Evolutionary conservation across 768 basidiomycete genomes (phyloP).

Genomic region (Amanita thiersii): DNA sequence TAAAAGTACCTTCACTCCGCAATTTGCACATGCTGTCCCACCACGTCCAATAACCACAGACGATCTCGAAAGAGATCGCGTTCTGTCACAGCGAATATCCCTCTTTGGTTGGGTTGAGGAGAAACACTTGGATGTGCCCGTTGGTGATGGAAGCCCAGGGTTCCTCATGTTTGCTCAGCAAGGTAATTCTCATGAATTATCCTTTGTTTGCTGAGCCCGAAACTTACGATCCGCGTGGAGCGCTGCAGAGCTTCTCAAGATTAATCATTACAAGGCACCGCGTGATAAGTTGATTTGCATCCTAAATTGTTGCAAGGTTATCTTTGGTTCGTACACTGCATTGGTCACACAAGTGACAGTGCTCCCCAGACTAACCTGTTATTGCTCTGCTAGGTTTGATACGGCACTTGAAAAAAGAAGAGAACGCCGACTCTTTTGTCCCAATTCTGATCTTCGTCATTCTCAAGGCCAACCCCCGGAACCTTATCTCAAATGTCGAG

Average conservation of each 20-base stretch:
- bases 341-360: constrained; percentile 5
- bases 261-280: constrained; percentile 98
- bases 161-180: constrained; percentile 87
- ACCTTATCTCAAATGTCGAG: constrained; percentile 95
- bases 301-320: constrained; percentile 97
- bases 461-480: constrained; percentile 87
- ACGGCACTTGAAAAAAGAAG: constrained; percentile 75
- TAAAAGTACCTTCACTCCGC: constrained; percentile 86
- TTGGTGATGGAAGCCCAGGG: constrained; percentile 63
- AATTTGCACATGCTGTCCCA: constrained; percentile 55
- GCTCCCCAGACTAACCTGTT: constrained; percentile 3
- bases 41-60: constrained; percentile 82
- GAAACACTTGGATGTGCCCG: constrained; percentile 85
- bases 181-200: constrained; percentile 36
- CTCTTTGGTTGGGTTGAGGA: constrained; percentile 89
- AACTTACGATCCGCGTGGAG: constrained; percentile 6
- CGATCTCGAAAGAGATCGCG: constrained; percentile 92
- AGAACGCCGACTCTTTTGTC: constrained; percentile 91
- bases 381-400: constrained; percentile 58
- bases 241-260: constrained; percentile 76
- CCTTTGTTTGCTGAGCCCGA: neutral
- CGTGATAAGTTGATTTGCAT: constrained; percentile 98
- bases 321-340: constrained; percentile 66
- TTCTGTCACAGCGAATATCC: constrained; percentile 82
- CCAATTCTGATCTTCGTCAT: constrained; percentile 94